Conservation (phyloP, 805 yeast genomes). For the Wickerhamiella azyma region DNA sequence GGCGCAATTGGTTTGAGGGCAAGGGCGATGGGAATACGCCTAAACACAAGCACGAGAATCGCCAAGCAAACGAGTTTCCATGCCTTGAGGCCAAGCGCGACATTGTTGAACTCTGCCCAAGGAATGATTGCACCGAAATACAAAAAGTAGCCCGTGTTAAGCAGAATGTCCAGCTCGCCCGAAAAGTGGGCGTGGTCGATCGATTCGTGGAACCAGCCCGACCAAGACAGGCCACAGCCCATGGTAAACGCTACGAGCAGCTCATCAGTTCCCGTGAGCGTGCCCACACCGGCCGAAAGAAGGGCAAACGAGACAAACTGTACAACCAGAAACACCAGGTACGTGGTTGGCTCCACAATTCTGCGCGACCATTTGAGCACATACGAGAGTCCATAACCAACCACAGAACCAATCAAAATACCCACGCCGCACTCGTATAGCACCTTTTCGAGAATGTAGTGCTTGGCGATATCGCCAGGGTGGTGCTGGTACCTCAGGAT, state of each 20-base stretch:
- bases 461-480: constrained; percentile 41
- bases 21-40: constrained; percentile 28
- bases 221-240: constrained; percentile 64
- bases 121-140: constrained; percentile 61
- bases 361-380: constrained; percentile 35
- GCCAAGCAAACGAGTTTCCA: constrained; percentile 27
- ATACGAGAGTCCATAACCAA: constrained; percentile 30
- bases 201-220: constrained; percentile 46
- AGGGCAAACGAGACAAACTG: constrained; percentile 27
- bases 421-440: constrained; percentile 54
- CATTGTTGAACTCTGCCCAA: constrained; percentile 44
- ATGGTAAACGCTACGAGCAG: constrained; percentile 60
- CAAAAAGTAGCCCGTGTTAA: constrained; percentile 53
- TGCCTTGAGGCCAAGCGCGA: constrained; percentile 18
- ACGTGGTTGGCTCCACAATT: constrained; percentile 27
- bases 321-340: constrained; percentile 38
- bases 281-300: constrained; percentile 51
- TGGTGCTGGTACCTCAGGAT: constrained; percentile 34
- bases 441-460: constrained; percentile 49
- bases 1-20: constrained; percentile 44
- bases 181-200: constrained; percentile 52
- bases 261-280: constrained; percentile 55
- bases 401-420: constrained; percentile 40
- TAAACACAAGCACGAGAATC: constrained; percentile 23
- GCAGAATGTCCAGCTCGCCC: constrained; percentile 47